Base-by-base conservation (phyloP, 2,329 filamentous ascomycete genomes). In the Plenodomus biglobosus region DNA sequence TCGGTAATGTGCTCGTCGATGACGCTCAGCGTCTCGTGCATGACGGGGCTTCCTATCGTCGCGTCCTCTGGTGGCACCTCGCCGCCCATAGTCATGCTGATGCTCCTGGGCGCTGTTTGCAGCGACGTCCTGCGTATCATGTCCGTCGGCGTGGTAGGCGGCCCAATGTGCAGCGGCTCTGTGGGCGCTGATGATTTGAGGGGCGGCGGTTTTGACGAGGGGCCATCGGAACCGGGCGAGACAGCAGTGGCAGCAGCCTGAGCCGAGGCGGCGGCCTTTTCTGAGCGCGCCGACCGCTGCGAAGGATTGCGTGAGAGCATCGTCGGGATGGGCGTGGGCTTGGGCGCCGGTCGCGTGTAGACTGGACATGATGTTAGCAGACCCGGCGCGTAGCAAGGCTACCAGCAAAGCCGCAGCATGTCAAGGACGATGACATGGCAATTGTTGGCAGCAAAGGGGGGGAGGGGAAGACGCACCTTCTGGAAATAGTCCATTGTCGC, bases 1-100 rank as follows among this genome's bases (percentile, higher is more conserved):
- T 96, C 88, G 36, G 90, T 96, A 61, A 97, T 96, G 68, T 96
- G 92, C 73, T 97, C 92, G 70, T 97, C 87, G 63, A 97, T 97
- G 49, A 97, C 92, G 65, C 91, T 96, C 42, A 97, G 76, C 0
- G 92, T 96, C 70, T 97, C 92, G 68, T 92, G 91, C 78, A 97
- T 87, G 41, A 96, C 92, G 10, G 89, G 87, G 65, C 85, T 88
- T 44, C 85, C 82, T 58, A 69, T 84, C 39, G 57, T 52, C 35
- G 59, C 56, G 34, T 69, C 61, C 19, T 69, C 82, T 53, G 40
- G 82, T 24, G 58, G 56, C 20, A 54, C 45, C 20, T 71, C 65
- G 27, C 65, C 66, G 43, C 58, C 66, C 42, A 72, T 50, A 11
- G 67, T 56, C 62, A 71, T 66, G 56, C 68, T 66, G 46, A 72